These are phyloP conservation scores for Fraxinus baroniana DNA, from an alignment of 305 asterid genomes.

Conservation along the genomic window DNA sequence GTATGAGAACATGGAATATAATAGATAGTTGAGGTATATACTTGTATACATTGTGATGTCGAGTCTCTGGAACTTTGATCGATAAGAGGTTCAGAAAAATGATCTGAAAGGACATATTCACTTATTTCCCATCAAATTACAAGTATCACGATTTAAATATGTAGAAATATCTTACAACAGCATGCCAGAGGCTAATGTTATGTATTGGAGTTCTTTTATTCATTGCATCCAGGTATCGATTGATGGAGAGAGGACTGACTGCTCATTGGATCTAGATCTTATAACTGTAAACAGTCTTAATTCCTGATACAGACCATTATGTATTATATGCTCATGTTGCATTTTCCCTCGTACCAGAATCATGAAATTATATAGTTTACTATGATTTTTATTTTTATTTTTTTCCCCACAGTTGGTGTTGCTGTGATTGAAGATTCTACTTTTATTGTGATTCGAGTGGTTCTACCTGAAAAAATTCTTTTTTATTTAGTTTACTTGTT, in stretches of 20 bases:
- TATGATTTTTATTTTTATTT: too few relatives aligned
- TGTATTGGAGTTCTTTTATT: not conserved
- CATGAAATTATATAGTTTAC: not conserved
- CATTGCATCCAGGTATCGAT: not conserved
- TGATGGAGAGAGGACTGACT: not conserved
- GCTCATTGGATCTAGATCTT: not conserved
- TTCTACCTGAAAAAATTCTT: constrained; percentile 15
- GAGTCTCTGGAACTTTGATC: not conserved
- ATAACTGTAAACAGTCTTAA: not conserved
- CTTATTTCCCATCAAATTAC: not conserved
- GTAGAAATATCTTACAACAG: not conserved
- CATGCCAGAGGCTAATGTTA: not conserved
- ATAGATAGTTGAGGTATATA: not conserved
- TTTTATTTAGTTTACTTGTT: constrained; percentile 18
- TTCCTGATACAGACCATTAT: not conserved
- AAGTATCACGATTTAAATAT: not conserved
- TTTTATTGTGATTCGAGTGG: not conserved
- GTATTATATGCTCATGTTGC: not conserved
- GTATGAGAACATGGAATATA: not conserved
- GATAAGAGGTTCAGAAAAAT: not conserved
- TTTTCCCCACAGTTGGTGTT: not conserved
- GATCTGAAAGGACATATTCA: not conserved
- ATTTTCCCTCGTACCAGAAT: not conserved
- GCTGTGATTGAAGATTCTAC: not conserved
- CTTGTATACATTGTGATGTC: not conserved